Base-by-base conservation (phyloP, 495 filamentous ascomycete genomes). In the Daldinia grandis region DNA sequence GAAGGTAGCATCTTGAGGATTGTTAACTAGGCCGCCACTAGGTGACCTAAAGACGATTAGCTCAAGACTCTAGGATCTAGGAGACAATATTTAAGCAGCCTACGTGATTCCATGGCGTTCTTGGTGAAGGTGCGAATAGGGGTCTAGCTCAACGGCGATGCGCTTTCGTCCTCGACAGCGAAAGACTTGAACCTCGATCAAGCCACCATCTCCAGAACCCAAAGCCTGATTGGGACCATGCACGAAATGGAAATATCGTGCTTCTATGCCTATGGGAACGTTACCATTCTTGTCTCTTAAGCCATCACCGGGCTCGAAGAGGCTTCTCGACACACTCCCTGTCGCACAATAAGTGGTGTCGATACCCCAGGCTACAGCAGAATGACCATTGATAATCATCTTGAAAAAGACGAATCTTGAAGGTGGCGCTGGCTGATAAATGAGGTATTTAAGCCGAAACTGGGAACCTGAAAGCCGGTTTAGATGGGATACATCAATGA, bases 101-200 rank as follows among this genome's bases (percentile, higher is more conserved):
- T 77, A 86, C 85, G 71, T 70, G 59, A 87, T 81, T 5, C 85
- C 83, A 70, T 81, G 83, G 15, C 77, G 79, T n/a, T 80, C 75
- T 35, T 78, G 78, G 37, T 72, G 66, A 17, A 76, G 76, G 66
- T 78, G 82, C 19, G 78, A 69, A 8, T 79, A 84, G 21, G 78
- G 61, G 12, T 79, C 65, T 33, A 84, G 50, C 17, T 67, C 66
- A 31, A 78, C 76, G 8, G 81, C 75, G 33, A 78, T 64, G 66
- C 62, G 33, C 64, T 76, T 62, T 79, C 78, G 58, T 72, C 78
- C 73, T 40, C 73, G 77, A 1, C 84, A 82, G 30, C 85, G 80
- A 64, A 83, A 87, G 12, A 79, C 83, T 35, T 78, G 78, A 8
- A 87, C 69, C 66, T 87, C 83, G 40, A 87, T 85, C 5, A 86